Evolutionary conservation across 116 monocot genomes (phyloP), one percentile per base, ranked within the genome.

Genomic region (Thalassia testudinum): DNA sequence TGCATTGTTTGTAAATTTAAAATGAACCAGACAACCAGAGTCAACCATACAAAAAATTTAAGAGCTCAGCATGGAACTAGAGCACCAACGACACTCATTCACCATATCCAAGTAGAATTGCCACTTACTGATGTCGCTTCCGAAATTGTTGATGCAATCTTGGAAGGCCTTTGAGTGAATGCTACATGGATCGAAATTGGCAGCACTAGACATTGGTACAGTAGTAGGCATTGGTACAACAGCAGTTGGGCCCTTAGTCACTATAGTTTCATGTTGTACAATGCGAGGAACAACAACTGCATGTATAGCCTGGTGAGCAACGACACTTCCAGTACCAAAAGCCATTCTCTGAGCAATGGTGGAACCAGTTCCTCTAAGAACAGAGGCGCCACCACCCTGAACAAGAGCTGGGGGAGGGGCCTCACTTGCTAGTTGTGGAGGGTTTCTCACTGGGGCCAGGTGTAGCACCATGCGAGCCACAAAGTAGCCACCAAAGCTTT

Each of bases 141-240:
- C n/a, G n/a, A n/a, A n/a, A n/a, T n/a, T n/a, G n/a, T n/a, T n/a
- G n/a, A n/a, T n/a, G n/a, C n/a, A n/a, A 59, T 90, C 90, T 60
- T 84, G 84, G 49, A 90, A 84, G 26, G 90, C 90, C 61, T 61
- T 90, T 0, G 77, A 78, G 30, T 90, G 90, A 21, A 81, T 69
- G 55, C 20, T 66, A 65, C 90, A 90, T 24, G 78, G 53, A 73
- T 90, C 77, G 26, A 63, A 29, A 47, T 68, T 56, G 40, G 18
- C 53, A 40, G 57, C 30, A 49, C 49, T 67, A 7, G 37, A 44
- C 62, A 56, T 37, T 10, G 78, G 63, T 17, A 59, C 38, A 52
- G 56, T 43, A n/a, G n/a, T n/a, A n/a, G n/a, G n/a, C n/a, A n/a
- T n/a, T n/a, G n/a, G n/a, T n/a, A n/a, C n/a, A 21, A 51, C 56